These are phyloP conservation scores for Dovyalis caffra DNA, from an alignment of 345 rosid genomes.

Conservation along the genomic window DNA sequence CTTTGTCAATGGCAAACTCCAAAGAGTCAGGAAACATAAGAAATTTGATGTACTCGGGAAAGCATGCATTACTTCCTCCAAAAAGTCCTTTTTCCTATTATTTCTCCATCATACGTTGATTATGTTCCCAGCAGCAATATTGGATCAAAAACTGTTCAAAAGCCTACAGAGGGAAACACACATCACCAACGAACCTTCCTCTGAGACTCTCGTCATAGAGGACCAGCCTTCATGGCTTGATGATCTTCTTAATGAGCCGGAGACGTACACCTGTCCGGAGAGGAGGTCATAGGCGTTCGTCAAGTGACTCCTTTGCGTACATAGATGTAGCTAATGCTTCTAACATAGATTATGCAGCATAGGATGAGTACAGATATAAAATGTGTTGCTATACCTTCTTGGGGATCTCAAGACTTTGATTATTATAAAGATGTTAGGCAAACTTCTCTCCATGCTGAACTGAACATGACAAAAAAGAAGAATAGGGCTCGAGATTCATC, in stretches of 20 bases:
- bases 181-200: conserved; percentile 91
- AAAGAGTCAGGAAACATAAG: conserved; percentile 69
- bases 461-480: conserved; percentile 47
- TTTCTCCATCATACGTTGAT: conserved; percentile 65
- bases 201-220: conserved; percentile 76
- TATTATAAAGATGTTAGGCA: conserved; percentile 49
- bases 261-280: conserved; percentile 80
- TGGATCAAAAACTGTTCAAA: conserved; percentile 70
- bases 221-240: conserved; percentile 99
- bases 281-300: conserved; percentile 96
- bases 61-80: conserved; percentile 88
- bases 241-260: conserved; percentile 97
- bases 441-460: conserved; percentile 46
- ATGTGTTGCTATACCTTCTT: conserved; percentile 41
- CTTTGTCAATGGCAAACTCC: conserved; percentile 63
- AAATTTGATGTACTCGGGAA: conserved; percentile 69
- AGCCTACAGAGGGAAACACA: conserved; percentile 52
- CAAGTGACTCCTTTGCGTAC: conserved; percentile 95
- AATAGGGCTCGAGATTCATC: conserved; percentile 52
- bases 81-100: conserved; percentile 80
- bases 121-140: conserved; percentile 48
- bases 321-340: conserved; percentile 59
- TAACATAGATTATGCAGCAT: conserved; percentile 55
- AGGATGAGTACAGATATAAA: conserved; percentile 55
- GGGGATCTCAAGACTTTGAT: conserved; percentile 72